Conservation (phyloP, 768 basidiomycete genomes). For the Ramaria sp. region DNA sequence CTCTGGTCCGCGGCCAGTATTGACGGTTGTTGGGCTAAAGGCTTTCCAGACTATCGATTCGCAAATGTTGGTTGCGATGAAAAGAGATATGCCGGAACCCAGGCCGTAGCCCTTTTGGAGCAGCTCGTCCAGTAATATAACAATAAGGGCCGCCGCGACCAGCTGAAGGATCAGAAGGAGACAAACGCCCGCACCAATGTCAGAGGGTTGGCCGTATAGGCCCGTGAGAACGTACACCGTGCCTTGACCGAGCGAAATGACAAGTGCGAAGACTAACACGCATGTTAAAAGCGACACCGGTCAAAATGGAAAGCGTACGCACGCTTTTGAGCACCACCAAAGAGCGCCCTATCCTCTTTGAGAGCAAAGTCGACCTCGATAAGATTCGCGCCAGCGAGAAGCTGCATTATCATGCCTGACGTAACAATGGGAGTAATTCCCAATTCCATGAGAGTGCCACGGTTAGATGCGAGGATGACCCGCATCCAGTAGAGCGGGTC, state of each 20-base stretch:
- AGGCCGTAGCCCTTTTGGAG: conserved; percentile 99
- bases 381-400: conserved; percentile 92
- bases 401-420: conserved; percentile 99
- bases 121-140: conserved; percentile 96
- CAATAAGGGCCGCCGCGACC: conserved; percentile 86
- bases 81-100: conserved; percentile 95
- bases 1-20: conserved; percentile 96
- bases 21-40: conserved; percentile 95
- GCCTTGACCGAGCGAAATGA: conserved; percentile 93
- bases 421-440: conserved; percentile 98
- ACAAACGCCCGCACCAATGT: conserved; percentile 94
- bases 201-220: conserved; percentile 87
- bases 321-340: conserved; percentile 97
- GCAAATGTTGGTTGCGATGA: conserved; percentile 99
- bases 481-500: conserved; percentile 99
- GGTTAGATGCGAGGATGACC: conserved; percentile 96
- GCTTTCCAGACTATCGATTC: conserved; percentile 99
- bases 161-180: conserved; percentile 95
- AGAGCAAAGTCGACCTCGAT: conserved; percentile 96
- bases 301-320: conserved; percentile 21
- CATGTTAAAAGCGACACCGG: background rate
- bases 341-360: conserved; percentile 94
- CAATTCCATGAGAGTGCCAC: conserved; percentile 98
- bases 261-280: conserved; percentile 80
- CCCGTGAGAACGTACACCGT: conserved; percentile 97